Evolutionary conservation across 2,329 filamentous ascomycete species (phyloP), one percentile per base, ranked within the genome.

Genomic region (Ophiostoma himal-ulmi): DNA sequence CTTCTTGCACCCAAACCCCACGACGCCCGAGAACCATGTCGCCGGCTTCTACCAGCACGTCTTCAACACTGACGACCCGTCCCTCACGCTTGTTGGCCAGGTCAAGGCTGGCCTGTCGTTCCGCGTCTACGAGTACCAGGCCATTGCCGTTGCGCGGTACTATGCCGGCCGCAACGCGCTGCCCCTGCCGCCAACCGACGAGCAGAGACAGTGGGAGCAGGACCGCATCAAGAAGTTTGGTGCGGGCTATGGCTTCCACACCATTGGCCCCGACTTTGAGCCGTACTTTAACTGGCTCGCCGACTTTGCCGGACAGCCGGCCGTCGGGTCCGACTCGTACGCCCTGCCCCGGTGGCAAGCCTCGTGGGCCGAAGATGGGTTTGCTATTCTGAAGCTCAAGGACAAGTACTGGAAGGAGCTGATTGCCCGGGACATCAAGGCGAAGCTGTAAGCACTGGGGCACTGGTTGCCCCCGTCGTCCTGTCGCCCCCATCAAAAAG

Each of bases 1-100:
- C 0, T 88, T 85, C 74, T 74, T 86, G 7, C 82, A 69, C n/a
- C n/a, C 70, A 44, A 67, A 62, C 69, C 60, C 73, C 8, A 69
- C 70, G 20, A 73, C 70, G 20, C 72, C 71, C 13, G 72, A 71
- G 26, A 71, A 71, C 60, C 60, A 65, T 6, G 52, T 80, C 3
- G 77, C 78, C 0, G 78, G 78, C 0, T 77, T 80, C 2, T 80
- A 78, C 71, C 78, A 79, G 72, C 78, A 80, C 26, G 78, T 77
- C 0, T 80, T 77, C 74, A 72, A 78, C 30, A 78, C 78, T 4
- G 76, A 78, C 30, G 78, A 80, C 64, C 78, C 78, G 8, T 77
- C 76, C 0, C 71, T 80, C 22, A 73, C 77, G 0, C 78, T 79
- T 64, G 73, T 80, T 2, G 78, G 79, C 5, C 78, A 79, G 77